These are phyloP conservation scores for Dothidotthia symphoricarpi DNA, from an alignment of 2,329 filamentous ascomycete genomes.

Conservation along the genomic window DNA sequence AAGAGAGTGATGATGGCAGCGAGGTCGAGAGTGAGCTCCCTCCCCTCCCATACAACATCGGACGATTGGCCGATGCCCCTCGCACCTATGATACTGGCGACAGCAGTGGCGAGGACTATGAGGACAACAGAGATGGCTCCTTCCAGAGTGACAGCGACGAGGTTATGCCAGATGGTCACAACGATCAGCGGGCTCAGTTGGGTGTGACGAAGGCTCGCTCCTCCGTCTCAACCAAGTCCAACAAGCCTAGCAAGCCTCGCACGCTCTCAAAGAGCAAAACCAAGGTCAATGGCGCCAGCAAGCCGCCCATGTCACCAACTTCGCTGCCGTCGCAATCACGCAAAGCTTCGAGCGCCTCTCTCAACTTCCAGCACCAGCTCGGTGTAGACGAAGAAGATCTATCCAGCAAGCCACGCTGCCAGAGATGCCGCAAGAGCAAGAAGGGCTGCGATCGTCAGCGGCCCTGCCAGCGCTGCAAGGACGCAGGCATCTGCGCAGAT, in stretches of 20 bases:
- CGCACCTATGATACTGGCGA: slow-evolving; percentile 53
- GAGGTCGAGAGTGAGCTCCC: slow-evolving; percentile 57
- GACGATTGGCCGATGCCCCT: slow-evolving; percentile 17
- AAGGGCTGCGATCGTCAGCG: slow-evolving; percentile 97
- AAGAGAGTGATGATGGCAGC: slow-evolving; percentile 68
- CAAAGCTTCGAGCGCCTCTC: slow-evolving; percentile 71
- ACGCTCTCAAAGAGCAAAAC: slow-evolving; percentile 54
- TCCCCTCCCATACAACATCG: slow-evolving; percentile 30
- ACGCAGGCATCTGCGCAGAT: slow-evolving; percentile 89
- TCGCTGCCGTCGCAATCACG: slow-evolving; percentile 69
- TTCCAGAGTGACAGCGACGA: slow-evolving; percentile 58
- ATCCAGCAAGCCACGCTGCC: slow-evolving; percentile 93
- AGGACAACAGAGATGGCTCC: slow-evolving; percentile 52
- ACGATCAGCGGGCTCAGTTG: slow-evolving; percentile 45
- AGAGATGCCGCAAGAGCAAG: slow-evolving; percentile 98
- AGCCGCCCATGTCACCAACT: slow-evolving; percentile 53
- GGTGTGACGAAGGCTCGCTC: slow-evolving; percentile 38
- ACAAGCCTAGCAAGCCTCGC: slow-evolving; percentile 43
- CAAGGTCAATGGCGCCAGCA: slow-evolving; percentile 43
- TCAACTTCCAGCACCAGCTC: slow-evolving; percentile 62
- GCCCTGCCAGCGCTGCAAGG: slow-evolving; percentile 91
- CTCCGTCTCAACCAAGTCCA: slow-evolving; percentile 41
- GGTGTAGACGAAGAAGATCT: slow-evolving; percentile 80
- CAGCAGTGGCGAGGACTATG: slow-evolving; percentile 61
- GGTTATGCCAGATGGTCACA: slow-evolving; percentile 38